phyloP scores from a whole-genome alignment of 345 rosid genomes.

The Populus euphratica region DNA sequence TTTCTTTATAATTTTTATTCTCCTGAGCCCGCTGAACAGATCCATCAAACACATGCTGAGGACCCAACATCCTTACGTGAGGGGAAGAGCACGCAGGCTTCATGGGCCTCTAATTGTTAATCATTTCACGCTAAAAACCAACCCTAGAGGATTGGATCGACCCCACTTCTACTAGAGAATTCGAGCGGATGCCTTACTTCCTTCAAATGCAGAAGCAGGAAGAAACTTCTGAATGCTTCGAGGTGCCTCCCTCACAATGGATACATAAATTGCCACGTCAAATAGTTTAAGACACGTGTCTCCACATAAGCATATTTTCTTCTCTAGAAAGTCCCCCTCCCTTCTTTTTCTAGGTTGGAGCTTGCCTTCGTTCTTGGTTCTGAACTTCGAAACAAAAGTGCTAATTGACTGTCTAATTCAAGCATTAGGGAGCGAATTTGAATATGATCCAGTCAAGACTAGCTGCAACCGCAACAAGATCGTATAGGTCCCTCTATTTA shows the following conservation, averaged over 20 bases:
- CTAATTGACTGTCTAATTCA: neutral
- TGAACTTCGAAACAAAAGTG: neutral
- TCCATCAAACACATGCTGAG: too few species aligned
- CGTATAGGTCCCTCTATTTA: constrained; percentile 3
- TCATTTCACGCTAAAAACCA: too few species aligned
- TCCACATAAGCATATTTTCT: neutral
- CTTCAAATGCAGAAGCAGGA: neutral
- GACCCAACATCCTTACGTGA: too few species aligned
- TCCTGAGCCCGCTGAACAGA: too few species aligned
- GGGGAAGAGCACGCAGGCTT: too few species aligned
- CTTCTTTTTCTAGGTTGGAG: neutral
- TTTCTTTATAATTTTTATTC: too few species aligned
- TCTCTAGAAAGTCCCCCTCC: constrained; percentile 17
- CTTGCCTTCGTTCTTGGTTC: neutral
- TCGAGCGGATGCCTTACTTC: neutral
- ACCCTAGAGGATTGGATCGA: too few species aligned
- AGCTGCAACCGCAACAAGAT: constrained; percentile 29
- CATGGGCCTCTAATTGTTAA: too few species aligned
- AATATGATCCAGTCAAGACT: constrained; percentile 36
- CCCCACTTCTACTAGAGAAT: neutral
- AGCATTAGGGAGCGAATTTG: neutral
- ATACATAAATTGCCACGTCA: constrained; percentile 25
- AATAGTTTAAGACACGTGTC: neutral
- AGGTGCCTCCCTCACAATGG: neutral
- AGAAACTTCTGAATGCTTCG: constrained; percentile 13